Evolutionary conservation across 148 eudicot species (phyloP).

Genomic region (Nepenthes mirabilis): DNA sequence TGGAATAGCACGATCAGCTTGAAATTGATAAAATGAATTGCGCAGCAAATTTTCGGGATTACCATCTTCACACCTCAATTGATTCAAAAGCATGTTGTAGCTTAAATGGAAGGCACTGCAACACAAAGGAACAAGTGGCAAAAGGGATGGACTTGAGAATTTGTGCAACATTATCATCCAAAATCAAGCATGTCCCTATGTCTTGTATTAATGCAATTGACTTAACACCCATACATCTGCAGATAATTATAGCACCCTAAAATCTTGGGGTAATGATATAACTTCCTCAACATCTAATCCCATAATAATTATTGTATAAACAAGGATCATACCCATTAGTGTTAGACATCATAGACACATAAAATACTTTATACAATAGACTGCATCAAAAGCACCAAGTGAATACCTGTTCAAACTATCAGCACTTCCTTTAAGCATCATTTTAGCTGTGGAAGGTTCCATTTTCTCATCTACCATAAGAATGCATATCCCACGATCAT

Average conservation of each 20-base stretch:
- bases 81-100: slow-evolving; percentile 97
- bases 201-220: too few relatives aligned
- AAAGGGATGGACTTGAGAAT: background rate
- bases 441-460: slow-evolving; percentile 95
- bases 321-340: background rate
- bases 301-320: too few relatives aligned
- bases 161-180: background rate
- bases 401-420: slow-evolving; percentile 87
- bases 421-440: slow-evolving; percentile 92
- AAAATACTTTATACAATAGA: background rate
- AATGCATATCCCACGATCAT: slow-evolving; percentile 93
- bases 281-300: too few relatives aligned
- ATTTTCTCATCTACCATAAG: slow-evolving; percentile 98
- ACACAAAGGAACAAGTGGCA: slow-evolving; percentile 7
- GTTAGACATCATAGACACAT: background rate
- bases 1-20: slow-evolving; percentile 87
- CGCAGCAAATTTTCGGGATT: slow-evolving; percentile 95
- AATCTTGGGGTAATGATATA: too few relatives aligned
- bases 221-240: too few relatives aligned
- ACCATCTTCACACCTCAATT: slow-evolving; percentile 87
- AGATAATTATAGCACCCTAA: too few relatives aligned
- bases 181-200: too few relatives aligned
- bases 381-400: background rate
- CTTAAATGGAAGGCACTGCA: slow-evolving; percentile 95
- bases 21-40: slow-evolving; percentile 91